A percentile compares a stretch with the other conserved stretches of the same genome.
Conservation (phyloP, 192 early-diverging fungal genomes). For the Linnemannia schmuckeri region DNA sequence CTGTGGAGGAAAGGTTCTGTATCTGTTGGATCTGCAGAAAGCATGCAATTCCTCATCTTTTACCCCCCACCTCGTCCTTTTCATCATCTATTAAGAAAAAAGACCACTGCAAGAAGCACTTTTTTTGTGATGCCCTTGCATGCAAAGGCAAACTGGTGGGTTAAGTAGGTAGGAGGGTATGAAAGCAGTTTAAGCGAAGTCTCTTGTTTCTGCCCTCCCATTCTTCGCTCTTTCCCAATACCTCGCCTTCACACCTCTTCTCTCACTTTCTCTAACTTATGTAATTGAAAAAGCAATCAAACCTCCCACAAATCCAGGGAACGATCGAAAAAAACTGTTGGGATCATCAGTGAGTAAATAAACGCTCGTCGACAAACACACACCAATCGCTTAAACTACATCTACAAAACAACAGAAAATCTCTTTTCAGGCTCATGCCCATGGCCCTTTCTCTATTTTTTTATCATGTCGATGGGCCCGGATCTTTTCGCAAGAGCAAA, state of each 20-base stretch:
- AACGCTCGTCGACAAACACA: neutral
- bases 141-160: neutral
- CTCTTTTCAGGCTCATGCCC: neutral
- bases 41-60: neutral
- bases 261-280: neutral
- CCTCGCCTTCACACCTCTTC: neutral
- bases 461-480: neutral
- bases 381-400: constrained; percentile 11
- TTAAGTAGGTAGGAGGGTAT: neutral
- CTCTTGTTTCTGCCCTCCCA: neutral
- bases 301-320: neutral
- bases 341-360: neutral
- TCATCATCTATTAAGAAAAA: neutral
- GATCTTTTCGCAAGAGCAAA: neutral
- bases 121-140: too few species aligned
- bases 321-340: neutral
- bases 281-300: neutral
- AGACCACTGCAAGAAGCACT: neutral
- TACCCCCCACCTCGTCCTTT: neutral
- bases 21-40: neutral
- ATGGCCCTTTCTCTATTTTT: neutral
- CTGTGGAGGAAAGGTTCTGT: neutral
- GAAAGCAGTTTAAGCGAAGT: neutral
- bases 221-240: neutral
- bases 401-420: neutral